A percentile compares a stretch with the other conserved stretches of the same genome.
Conservation (phyloP, 1,284 basidiomycete species). For the Ustilago cynodontis region DNA sequence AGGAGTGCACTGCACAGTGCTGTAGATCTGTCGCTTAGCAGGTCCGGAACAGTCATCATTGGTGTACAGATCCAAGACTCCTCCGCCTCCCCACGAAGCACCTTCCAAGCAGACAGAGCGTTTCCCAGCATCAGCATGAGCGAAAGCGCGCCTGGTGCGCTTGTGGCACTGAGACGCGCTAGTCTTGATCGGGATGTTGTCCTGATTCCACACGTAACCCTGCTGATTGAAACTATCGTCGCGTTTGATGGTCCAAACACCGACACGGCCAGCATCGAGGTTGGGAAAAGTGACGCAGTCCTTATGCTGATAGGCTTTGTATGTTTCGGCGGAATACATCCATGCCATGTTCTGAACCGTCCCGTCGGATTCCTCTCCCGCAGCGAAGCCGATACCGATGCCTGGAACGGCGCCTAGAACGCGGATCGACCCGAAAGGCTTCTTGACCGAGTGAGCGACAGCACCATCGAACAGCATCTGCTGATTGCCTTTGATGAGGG, state of each 20-base stretch:
- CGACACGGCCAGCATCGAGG: slow-evolving; percentile 10
- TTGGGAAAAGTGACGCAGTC: slow-evolving; percentile 34
- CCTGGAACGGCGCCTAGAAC: slow-evolving; percentile 28
- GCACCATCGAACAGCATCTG: slow-evolving; percentile 38
- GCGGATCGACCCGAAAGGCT: slow-evolving; percentile 27
- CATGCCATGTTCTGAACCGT: slow-evolving; percentile 40
- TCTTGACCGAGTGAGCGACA: slow-evolving; percentile 16
- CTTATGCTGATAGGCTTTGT: slow-evolving; percentile 21
- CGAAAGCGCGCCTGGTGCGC: neutral
- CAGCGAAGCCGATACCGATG: slow-evolving; percentile 38
- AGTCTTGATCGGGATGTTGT: slow-evolving; percentile 32
- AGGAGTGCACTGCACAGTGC: slow-evolving; percentile 27
- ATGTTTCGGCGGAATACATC: slow-evolving; percentile 20
- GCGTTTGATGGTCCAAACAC: slow-evolving; percentile 17
- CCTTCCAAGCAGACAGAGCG: slow-evolving; percentile 29
- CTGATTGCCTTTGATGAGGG: slow-evolving; percentile 25
- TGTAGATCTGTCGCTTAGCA: slow-evolving; percentile 29
- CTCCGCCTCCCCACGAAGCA: slow-evolving; percentile 34
- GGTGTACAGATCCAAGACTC: slow-evolving; percentile 27
- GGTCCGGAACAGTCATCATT: slow-evolving; percentile 22
- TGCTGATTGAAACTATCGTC: slow-evolving; percentile 18
- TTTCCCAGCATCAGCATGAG: neutral
- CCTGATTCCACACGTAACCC: slow-evolving; percentile 36
- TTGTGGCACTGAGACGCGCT: slow-evolving; percentile 8
- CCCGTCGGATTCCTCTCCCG: slow-evolving; percentile 29